Percentiles rank a stretch among this genome's conserved stretches.
These are phyloP conservation scores for Chrysoporthe deuterocubensis DNA, from an alignment of 2,329 filamentous ascomycete species.

Conservation along the genomic window DNA sequence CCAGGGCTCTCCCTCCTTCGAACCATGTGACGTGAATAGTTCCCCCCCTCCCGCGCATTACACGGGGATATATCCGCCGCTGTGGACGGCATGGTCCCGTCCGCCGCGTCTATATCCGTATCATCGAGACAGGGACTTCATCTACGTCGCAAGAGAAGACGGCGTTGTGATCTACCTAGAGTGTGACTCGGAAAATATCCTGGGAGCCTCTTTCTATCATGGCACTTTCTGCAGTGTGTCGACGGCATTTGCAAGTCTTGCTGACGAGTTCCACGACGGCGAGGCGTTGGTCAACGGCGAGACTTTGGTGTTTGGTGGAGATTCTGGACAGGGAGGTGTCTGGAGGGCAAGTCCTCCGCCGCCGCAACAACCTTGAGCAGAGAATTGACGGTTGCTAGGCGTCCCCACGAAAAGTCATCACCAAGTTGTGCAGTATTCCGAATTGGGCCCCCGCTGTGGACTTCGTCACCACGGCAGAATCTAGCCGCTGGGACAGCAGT, in stretches of 20 bases:
- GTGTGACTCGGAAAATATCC: constrained; percentile 60
- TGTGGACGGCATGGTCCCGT: constrained; percentile 86
- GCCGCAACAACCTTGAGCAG: background rate
- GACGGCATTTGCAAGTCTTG: constrained; percentile 79
- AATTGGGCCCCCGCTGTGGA: constrained; percentile 68
- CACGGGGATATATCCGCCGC: constrained; percentile 53
- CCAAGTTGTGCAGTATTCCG: constrained; percentile 63
- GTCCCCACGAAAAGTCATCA: constrained; percentile 56
- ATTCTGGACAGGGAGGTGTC: constrained; percentile 76
- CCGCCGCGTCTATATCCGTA: constrained; percentile 70
- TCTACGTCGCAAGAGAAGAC: constrained; percentile 89
- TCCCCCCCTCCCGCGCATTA: constrained; percentile 49
- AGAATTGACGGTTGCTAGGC: constrained; percentile 43
- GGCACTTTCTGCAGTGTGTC: constrained; percentile 77
- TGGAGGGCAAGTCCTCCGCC: constrained; percentile 62
- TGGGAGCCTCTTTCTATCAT: constrained; percentile 60
- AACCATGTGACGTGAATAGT: constrained; percentile 47
- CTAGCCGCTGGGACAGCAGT: constrained; percentile 36
- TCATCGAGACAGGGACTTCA: constrained; percentile 69
- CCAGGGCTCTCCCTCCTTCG: constrained; percentile 53
- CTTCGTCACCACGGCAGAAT: constrained; percentile 51
- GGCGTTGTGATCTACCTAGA: constrained; percentile 77
- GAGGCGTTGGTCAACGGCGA: constrained; percentile 54
- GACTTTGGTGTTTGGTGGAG: constrained; percentile 78
- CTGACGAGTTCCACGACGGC: constrained; percentile 51